Evolutionary conservation across 306 rosid species (phyloP), one percentile per base, ranked within the genome.

Genomic region (Quillaja saponaria): DNA sequence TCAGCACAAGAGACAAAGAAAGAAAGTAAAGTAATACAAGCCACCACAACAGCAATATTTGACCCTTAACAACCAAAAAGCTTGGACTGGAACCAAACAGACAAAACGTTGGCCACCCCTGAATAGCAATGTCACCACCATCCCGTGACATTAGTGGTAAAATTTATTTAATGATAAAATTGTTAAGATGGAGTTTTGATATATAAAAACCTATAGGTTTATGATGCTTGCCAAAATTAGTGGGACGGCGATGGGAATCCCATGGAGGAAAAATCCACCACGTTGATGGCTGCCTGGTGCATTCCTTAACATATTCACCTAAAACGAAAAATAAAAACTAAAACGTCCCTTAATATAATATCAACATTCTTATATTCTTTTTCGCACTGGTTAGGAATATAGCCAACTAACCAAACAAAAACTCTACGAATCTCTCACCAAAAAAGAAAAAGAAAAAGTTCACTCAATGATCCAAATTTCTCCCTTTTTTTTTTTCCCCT

Each of bases 131-230:
- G 6, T 39, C 44, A 39, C 3, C 2, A 8, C 10, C 40, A 37
- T 37, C 10, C 40, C 40, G 6, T 37, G 40, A n/a, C n/a, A n/a
- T n/a, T n/a, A n/a, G n/a, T n/a, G 4, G 31, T 25, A 25, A 25
- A 25, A 25, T 2, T 25, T 25, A 25, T 2, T 25, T 25, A 25
- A 4, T 4, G 31, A 4, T 25, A 1, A 25, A 25, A 25, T 1
- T 25, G 34, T 7, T 50, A 35, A 68, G 40, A 39, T 38, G 7
- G 18, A n/a, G 17, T 1, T 8, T 2, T 1, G 40, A 17, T 19
- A 33, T 20, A 15, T 19, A 5, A 8, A 33, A 16, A 77, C 71
- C 82, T 58, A 70, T 47, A 19, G 80, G 50, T 10, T 75, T 60
- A 21, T 35, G 1, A 18, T 34, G 20, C 34, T 34, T 13, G 20